phyloP scores from a whole-genome alignment of 352 stramenopile species.

The Globisporangium abappressorium region DNA sequence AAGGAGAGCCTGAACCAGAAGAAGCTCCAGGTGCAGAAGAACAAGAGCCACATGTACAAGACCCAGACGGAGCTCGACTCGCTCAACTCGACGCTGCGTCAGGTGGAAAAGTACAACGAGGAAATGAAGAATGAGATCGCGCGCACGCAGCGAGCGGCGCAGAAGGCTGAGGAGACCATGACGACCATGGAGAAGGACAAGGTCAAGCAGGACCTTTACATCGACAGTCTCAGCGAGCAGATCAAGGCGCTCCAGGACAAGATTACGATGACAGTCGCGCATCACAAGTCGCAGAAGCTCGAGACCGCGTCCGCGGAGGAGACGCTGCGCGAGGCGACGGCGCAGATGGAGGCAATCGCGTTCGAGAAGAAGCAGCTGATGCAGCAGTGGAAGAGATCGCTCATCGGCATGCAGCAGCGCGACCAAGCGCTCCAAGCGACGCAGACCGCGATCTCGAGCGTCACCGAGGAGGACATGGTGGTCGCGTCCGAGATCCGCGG shows the following conservation, averaged over 20 bases:
- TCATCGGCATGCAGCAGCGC: slow-evolving; percentile 87
- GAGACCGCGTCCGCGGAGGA: slow-evolving; percentile 85
- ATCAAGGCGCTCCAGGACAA: slow-evolving; percentile 88
- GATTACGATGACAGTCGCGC: slow-evolving; percentile 68
- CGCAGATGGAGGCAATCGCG: slow-evolving; percentile 90
- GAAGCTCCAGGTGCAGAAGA: slow-evolving; percentile 58
- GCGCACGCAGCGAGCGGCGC: slow-evolving; percentile 87
- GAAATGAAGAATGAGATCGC: slow-evolving; percentile 95
- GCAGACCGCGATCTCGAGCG: slow-evolving; percentile 71
- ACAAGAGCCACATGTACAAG: slow-evolving; percentile 71
- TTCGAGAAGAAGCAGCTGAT: slow-evolving; percentile 96
- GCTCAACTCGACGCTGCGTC: slow-evolving; percentile 76
- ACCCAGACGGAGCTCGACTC: slow-evolving; percentile 86
- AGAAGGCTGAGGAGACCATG: slow-evolving; percentile 94
- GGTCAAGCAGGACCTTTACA: slow-evolving; percentile 92
- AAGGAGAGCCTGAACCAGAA: slow-evolving; percentile 62
- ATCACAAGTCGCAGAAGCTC: slow-evolving; percentile 82
- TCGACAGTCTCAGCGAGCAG: slow-evolving; percentile 91
- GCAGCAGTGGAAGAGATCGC: slow-evolving; percentile 94
- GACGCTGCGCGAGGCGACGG: slow-evolving; percentile 83
- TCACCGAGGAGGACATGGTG: slow-evolving; percentile 80
- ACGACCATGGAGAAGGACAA: slow-evolving; percentile 93
- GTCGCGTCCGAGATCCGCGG: slow-evolving; percentile 86
- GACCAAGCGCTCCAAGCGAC: slow-evolving; percentile 93
- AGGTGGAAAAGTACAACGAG: slow-evolving; percentile 93